Evolutionary conservation across 306 rosid species (phyloP).

Genomic region (Luffa aegyptiaca): DNA sequence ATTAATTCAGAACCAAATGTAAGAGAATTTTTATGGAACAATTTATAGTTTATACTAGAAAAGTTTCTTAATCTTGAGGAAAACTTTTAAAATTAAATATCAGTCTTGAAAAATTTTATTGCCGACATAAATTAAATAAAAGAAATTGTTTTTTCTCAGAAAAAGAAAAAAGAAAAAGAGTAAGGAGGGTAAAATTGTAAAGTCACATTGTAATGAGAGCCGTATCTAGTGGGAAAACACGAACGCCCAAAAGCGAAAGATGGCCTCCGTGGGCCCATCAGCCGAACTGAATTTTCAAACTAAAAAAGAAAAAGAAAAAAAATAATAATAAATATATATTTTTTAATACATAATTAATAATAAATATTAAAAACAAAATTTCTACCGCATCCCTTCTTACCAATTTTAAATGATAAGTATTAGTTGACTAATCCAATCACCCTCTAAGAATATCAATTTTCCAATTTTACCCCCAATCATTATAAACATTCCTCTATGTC

Average conservation of each 20-base stretch:
- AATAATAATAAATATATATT: neutral
- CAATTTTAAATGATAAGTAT: neutral
- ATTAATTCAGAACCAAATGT: neutral
- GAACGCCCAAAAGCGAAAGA: neutral
- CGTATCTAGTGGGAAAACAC: neutral
- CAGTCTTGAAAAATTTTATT: neutral
- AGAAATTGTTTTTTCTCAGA: neutral
- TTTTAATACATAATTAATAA: too few relatives aligned
- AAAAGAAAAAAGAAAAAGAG: neutral
- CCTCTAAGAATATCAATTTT: neutral
- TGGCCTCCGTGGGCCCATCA: neutral
- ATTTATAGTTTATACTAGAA: neutral
- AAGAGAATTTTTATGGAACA: neutral
- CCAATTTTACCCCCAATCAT: neutral
- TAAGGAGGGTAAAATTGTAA: neutral
- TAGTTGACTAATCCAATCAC: neutral
- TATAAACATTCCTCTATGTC: neutral
- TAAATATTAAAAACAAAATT: neutral
- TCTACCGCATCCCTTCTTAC: neutral
- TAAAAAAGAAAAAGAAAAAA: neutral
- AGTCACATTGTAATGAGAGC: neutral
- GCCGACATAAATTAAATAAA: neutral
- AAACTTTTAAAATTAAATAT: neutral
- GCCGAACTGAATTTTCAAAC: neutral
- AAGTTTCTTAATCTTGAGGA: neutral